Evolutionary conservation across 2,329 filamentous ascomycete species (phyloP).

Genomic region (Colletotrichum sublineola): DNA sequence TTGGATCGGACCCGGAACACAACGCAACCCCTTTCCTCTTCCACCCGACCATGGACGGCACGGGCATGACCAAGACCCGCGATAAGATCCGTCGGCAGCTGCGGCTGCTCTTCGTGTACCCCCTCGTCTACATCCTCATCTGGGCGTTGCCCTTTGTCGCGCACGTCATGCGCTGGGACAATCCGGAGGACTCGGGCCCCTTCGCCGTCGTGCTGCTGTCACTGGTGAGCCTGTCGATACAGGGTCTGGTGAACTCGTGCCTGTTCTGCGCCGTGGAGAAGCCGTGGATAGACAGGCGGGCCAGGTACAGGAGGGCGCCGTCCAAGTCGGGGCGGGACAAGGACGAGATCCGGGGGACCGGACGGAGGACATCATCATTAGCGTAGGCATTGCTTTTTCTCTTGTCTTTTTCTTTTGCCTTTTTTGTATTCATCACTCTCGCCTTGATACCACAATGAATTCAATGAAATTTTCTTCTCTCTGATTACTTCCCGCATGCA

Average conservation of each 20-base stretch:
- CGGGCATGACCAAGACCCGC: conserved; percentile 56
- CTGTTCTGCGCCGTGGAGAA: conserved; percentile 79
- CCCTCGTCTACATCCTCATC: conserved; percentile 76
- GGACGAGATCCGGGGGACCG: conserved; percentile 34
- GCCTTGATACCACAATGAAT: conserved; percentile 41
- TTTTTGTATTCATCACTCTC: not conserved
- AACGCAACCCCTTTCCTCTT: conserved; percentile 36
- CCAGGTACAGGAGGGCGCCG: conserved; percentile 25
- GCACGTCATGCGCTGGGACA: conserved; percentile 71
- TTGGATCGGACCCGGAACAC: conserved; percentile 39
- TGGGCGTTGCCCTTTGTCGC: conserved; percentile 80
- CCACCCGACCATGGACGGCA: conserved; percentile 44
- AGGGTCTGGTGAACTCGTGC: conserved; percentile 76
- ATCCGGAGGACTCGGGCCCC: conserved; percentile 51
- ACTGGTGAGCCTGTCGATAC: conserved; percentile 71
- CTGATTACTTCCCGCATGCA: not conserved
- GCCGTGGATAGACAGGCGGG: conserved; percentile 66
- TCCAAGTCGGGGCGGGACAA: conserved; percentile 33
- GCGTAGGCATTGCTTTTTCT: conserved; percentile 14
- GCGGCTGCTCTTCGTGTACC: conserved; percentile 81
- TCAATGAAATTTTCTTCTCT: conserved; percentile 23
- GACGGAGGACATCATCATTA: conserved; percentile 35
- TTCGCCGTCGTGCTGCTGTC: conserved; percentile 68
- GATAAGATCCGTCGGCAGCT: conserved; percentile 76
- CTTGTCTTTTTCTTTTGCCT: not conserved